Conservation (phyloP, 441 rosid genomes). For the Erodium moschatum region DNA sequence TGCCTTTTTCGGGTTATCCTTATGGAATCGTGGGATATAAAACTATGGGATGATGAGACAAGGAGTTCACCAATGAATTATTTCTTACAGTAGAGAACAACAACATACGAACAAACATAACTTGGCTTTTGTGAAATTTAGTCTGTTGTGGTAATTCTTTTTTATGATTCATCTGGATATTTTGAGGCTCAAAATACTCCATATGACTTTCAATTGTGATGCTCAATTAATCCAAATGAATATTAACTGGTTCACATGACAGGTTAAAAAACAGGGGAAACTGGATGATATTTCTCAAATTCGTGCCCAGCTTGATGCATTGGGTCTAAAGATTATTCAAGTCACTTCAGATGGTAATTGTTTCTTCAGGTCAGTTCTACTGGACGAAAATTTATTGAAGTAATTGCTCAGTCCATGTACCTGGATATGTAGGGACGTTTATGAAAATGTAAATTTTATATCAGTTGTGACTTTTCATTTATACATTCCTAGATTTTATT, state of each 20-base stretch:
- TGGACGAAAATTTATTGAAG: neutral
- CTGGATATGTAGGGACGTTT: neutral
- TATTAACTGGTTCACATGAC: constrained; percentile 16
- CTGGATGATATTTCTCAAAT: constrained; percentile 52
- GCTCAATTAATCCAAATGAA: neutral
- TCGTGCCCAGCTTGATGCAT: constrained; percentile 49
- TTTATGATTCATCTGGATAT: neutral
- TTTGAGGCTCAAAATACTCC: neutral
- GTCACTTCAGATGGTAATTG: constrained; percentile 89
- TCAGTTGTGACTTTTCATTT: neutral
- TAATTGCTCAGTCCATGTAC: neutral
- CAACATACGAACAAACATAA: too few relatives aligned
- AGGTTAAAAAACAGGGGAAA: constrained; percentile 66
- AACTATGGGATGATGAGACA: neutral
- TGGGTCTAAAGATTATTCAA: constrained; percentile 59
- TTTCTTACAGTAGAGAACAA: too few relatives aligned
- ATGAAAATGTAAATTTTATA: neutral
- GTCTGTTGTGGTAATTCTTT: neutral
- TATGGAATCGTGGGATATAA: neutral
- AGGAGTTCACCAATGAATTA: neutral
- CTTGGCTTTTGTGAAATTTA: neutral
- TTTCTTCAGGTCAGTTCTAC: constrained; percentile 70
- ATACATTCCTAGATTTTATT: neutral
- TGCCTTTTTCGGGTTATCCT: neutral
- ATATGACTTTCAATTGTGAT: neutral